phyloP scores from a whole-genome alignment of 129 eudicot genomes.

The Apium graveolens region DNA sequence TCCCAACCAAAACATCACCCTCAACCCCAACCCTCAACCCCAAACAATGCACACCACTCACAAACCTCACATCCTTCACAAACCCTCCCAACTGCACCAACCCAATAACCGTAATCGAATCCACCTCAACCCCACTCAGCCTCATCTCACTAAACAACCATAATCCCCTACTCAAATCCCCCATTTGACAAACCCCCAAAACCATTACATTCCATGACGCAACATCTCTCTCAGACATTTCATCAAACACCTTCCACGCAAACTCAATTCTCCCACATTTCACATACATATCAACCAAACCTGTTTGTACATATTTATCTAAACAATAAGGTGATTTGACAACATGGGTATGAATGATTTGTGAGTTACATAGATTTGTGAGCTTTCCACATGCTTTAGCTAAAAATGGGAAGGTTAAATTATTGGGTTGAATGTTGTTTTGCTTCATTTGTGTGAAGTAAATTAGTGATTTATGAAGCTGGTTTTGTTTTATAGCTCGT shows the following conservation, averaged over 20 bases:
- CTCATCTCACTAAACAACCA: constrained; percentile 43
- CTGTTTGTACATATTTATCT: constrained; percentile 58
- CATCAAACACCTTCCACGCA: constrained; percentile 49
- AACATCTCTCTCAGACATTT: constrained; percentile 55
- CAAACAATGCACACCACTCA: constrained; percentile 45
- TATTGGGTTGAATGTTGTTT: constrained; percentile 38
- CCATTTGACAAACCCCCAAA: constrained; percentile 53
- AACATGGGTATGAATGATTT: constrained; percentile 48
- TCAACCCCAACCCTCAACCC: constrained; percentile 44
- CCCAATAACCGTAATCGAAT: constrained; percentile 57
- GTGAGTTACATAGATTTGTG: constrained; percentile 19
- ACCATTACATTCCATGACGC: constrained; percentile 67
- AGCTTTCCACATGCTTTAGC: constrained; percentile 74
- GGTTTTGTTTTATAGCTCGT: constrained; percentile 42
- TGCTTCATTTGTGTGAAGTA: constrained; percentile 53
- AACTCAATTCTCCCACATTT: constrained; percentile 33
- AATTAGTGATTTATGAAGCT: constrained; percentile 39
- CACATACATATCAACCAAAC: constrained; percentile 59
- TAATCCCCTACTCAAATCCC: constrained; percentile 29
- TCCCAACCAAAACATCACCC: constrained; percentile 50
- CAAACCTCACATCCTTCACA: constrained; percentile 20
- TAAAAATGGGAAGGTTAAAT: constrained; percentile 50
- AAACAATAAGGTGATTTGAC: constrained; percentile 34
- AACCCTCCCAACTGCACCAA: constrained; percentile 32
- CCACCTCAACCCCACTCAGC: constrained; percentile 34